These are phyloP conservation scores for Pyrus betulifolia DNA, from an alignment of 306 rosid species.

Conservation along the genomic window DNA sequence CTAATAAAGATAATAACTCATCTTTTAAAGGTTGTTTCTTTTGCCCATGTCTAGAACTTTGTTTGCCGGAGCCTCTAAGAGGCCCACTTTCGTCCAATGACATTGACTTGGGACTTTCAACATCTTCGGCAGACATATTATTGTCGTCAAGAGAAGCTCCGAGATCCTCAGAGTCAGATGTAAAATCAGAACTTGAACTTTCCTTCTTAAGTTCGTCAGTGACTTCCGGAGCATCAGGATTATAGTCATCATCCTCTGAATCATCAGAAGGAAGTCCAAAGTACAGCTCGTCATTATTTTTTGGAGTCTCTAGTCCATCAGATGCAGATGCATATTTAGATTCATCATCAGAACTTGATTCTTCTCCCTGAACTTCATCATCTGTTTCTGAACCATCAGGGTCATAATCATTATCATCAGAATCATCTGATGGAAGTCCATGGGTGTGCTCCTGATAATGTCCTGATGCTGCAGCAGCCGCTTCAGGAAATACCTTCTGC, in stretches of 20 bases:
- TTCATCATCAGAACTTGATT: constrained; percentile 61
- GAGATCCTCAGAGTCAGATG: constrained; percentile 95
- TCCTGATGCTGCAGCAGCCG: constrained; percentile 52
- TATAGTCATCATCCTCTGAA: constrained; percentile 76
- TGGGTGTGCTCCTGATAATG: constrained; percentile 43
- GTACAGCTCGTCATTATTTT: constrained; percentile 41
- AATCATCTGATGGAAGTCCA: constrained; percentile 87
- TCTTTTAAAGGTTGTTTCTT: constrained; percentile 41
- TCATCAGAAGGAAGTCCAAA: constrained; percentile 82
- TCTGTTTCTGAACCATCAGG: constrained; percentile 56
- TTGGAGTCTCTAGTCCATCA: constrained; percentile 55
- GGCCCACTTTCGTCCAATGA: constrained; percentile 12
- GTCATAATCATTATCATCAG: constrained; percentile 81
- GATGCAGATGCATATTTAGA: constrained; percentile 75
- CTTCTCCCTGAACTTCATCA: constrained; percentile 44
- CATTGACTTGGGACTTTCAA: constrained; percentile 21
- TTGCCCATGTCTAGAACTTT: constrained; percentile 27
- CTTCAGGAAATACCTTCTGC: constrained; percentile 96
- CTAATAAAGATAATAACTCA: constrained; percentile 50
- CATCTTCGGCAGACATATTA: constrained; percentile 27
- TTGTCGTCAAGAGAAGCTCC: constrained; percentile 43
- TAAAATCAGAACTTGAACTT: constrained; percentile 87
- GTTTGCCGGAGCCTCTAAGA: constrained; percentile 27
- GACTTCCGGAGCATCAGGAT: constrained; percentile 51
- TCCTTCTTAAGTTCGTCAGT: constrained; percentile 29